Percentiles rank a stretch among this genome's conserved stretches.
Conservation (phyloP, 371 early-diverging fungal genomes). For the Mucor irregularis region DNA sequence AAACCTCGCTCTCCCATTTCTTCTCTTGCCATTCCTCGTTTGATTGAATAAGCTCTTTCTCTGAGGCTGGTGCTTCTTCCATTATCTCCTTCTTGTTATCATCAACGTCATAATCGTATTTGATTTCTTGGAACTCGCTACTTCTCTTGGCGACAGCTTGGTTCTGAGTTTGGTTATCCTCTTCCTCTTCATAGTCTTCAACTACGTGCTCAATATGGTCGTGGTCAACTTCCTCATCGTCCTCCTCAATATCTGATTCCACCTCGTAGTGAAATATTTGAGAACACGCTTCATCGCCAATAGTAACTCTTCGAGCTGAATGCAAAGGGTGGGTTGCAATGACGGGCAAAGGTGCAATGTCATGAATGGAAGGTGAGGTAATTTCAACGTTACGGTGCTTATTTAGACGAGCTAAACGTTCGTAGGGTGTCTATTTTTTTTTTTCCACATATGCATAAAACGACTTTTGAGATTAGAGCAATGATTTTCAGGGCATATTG, state of each 20-base stretch:
- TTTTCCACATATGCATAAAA: neutral
- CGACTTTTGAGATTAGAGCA: neutral
- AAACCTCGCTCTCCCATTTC: conserved; percentile 12
- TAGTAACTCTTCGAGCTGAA: conserved; percentile 32
- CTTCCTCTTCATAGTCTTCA: neutral
- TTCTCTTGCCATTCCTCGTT: conserved; percentile 17
- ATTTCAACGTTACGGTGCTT: conserved; percentile 79
- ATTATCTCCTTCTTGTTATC: too few relatives aligned
- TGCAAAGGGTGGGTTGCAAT: conserved; percentile 1
- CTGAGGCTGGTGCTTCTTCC: too few relatives aligned
- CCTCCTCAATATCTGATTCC: conserved; percentile 41
- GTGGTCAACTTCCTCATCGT: conserved; percentile 18
- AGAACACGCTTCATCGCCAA: conserved; percentile 26
- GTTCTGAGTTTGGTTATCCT: too few relatives aligned
- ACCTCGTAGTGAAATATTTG: conserved; percentile 41
- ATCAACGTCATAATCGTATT: neutral
- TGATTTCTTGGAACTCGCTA: conserved; percentile 5
- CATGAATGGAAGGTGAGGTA: conserved; percentile 44
- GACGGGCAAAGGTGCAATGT: neutral
- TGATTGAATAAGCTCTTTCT: neutral
- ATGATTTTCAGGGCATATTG: too few relatives aligned
- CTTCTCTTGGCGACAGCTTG: neutral
- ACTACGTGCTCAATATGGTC: conserved; percentile 13
- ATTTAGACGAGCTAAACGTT: conserved; percentile 88
- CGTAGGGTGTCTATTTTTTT: conserved; percentile 84